Conservation (phyloP, 2,329 filamentous ascomycete species). For the Epichloe bromicola region DNA sequence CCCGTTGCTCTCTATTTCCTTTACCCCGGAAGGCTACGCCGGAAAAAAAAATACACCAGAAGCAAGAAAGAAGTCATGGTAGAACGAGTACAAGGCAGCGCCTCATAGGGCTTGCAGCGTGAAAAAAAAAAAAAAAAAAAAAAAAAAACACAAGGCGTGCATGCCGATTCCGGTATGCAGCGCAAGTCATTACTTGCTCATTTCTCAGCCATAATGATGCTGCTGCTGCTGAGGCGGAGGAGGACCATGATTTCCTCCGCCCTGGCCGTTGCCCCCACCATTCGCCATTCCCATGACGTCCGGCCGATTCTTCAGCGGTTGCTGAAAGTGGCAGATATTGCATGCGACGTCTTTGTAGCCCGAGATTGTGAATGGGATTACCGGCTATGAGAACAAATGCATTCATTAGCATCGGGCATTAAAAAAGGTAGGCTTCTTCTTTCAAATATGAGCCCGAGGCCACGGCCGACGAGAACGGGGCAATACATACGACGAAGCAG, state of each 20-base stretch:
- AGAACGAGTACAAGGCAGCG: neutral
- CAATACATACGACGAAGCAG: conserved; percentile 51
- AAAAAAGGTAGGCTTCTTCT: neutral
- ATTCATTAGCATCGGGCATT: neutral
- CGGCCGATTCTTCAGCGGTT: conserved; percentile 46
- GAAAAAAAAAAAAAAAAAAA: neutral
- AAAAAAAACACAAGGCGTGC: neutral
- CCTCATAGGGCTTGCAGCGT: too few relatives aligned
- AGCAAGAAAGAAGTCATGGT: too few relatives aligned
- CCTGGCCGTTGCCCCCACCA: conserved; percentile 17
- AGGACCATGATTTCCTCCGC: conserved; percentile 18
- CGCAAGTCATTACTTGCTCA: neutral
- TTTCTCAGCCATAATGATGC: neutral
- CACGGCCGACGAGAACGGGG: neutral
- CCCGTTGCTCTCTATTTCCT: too few relatives aligned
- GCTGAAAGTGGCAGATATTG: conserved; percentile 63
- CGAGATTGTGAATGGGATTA: conserved; percentile 57
- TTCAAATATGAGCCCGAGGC: too few relatives aligned
- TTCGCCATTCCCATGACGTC: conserved; percentile 42
- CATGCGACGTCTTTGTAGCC: conserved; percentile 59
- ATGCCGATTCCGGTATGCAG: too few relatives aligned
- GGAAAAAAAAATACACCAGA: neutral
- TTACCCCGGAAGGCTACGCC: too few relatives aligned
- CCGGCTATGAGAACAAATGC: conserved; percentile 32
- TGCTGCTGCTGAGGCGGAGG: conserved; percentile 15